phyloP scores from a whole-genome alignment of 768 basidiomycete genomes.

The Tulasnella sp. region DNA sequence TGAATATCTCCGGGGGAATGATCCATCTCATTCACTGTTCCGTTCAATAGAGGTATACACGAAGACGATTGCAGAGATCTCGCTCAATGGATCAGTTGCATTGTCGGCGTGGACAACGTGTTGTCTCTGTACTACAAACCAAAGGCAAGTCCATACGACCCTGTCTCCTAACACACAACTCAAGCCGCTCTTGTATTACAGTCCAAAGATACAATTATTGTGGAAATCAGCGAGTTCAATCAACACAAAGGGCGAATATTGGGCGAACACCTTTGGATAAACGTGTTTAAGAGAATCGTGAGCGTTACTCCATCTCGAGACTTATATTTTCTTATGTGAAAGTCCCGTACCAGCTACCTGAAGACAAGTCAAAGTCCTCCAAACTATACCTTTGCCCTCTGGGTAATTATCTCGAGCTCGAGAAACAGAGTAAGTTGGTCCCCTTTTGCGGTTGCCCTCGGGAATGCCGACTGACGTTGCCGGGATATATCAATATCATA shows the following conservation, averaged over 20 bases:
- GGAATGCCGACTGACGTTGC: not conserved
- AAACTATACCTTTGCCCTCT: conserved; percentile 17
- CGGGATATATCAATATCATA: not conserved
- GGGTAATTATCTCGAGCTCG: not conserved
- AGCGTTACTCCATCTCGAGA: not conserved
- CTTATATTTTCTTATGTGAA: not conserved
- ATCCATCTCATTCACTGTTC: not conserved
- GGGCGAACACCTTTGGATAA: conserved; percentile 25
- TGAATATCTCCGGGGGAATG: not conserved
- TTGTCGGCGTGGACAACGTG: conserved; percentile 12
- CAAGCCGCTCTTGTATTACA: not conserved
- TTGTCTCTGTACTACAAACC: conserved; percentile 18
- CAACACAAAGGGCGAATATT: conserved; percentile 7
- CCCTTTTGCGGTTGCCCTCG: not conserved
- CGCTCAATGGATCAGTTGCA: conserved; percentile 15
- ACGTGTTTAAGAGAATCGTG: conserved; percentile 7
- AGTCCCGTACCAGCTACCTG: not conserved
- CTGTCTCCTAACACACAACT: not conserved
- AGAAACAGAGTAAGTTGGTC: conserved; percentile 20
- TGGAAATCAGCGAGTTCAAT: conserved; percentile 10
- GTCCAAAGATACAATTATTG: conserved; percentile 13
- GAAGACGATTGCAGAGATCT: not conserved
- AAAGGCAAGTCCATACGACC: not conserved
- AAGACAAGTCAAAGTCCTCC: conserved; percentile 2
- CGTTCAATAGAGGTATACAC: not conserved